phyloP scores from a whole-genome alignment of 1,284 basidiomycete genomes.

The Flammula alnicola region DNA sequence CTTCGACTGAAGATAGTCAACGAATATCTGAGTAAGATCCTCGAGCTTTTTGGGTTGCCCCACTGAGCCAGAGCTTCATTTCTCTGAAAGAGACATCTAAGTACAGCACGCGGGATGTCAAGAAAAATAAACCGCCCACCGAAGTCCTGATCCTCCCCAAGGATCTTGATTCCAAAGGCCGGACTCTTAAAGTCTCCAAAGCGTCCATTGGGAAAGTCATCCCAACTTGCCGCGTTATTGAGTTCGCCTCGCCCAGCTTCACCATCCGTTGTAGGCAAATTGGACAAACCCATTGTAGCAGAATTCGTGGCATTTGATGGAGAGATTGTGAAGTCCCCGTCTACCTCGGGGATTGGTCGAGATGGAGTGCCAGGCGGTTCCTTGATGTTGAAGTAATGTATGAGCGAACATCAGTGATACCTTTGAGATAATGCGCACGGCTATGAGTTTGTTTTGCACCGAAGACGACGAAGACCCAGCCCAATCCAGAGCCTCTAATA shows the following conservation, averaged over 20 bases:
- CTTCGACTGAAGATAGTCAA: conserved; percentile 75
- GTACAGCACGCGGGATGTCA: background rate
- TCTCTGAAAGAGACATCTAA: conserved; percentile 45
- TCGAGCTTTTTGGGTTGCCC: conserved; percentile 74
- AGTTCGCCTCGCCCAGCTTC: conserved; percentile 73
- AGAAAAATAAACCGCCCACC: conserved; percentile 38
- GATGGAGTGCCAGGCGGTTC: conserved; percentile 39
- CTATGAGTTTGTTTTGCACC: conserved; percentile 71
- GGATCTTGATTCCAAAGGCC: conserved; percentile 84
- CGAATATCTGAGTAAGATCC: conserved; percentile 84
- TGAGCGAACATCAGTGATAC: conserved; percentile 1
- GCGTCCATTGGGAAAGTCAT: conserved; percentile 99
- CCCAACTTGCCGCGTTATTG: conserved; percentile 85
- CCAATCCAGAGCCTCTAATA: conserved; percentile 85
- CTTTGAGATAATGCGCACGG: conserved; percentile 45
- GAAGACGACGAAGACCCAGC: conserved; percentile 34
- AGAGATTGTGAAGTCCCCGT: conserved; percentile 56
- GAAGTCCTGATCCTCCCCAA: conserved; percentile 69
- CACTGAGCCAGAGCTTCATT: conserved; percentile 76
- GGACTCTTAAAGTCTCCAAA: conserved; percentile 98
- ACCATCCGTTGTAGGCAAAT: conserved; percentile 45
- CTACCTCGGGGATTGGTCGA: conserved; percentile 32
- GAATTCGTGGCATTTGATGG: conserved; percentile 63
- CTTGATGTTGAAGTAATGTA: conserved; percentile 33
- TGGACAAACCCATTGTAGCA: conserved; percentile 53